Evolutionary conservation across 257 asterid genomes (phyloP).

Genomic region (Lycium barbarum): DNA sequence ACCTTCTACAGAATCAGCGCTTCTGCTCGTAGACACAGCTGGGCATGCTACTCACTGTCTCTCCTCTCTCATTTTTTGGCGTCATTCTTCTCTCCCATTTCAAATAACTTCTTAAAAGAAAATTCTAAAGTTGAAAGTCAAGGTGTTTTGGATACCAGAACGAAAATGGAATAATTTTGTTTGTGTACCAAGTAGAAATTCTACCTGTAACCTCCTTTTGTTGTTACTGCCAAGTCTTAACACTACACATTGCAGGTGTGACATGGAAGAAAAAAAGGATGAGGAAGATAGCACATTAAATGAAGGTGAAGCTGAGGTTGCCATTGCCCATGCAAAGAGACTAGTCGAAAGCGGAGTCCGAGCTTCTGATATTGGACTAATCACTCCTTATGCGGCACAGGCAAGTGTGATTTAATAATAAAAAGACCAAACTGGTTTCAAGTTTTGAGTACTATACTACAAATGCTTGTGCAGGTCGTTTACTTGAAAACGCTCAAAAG

Average conservation of each 20-base stretch:
- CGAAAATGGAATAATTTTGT: conserved; percentile 9
- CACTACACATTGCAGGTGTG: conserved; percentile 62
- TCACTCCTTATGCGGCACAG: conserved; percentile 97
- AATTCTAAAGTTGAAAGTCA: conserved; percentile 1
- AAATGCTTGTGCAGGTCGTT: conserved; percentile 63
- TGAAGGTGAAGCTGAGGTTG: conserved; percentile 93
- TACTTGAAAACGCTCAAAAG: conserved; percentile 76
- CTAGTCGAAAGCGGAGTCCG: conserved; percentile 84
- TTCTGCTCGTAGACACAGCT: conserved; percentile 89
- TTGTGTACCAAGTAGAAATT: background rate
- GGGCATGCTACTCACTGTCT: conserved; percentile 60
- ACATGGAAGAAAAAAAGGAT: conserved; percentile 98
- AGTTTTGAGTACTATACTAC: background rate
- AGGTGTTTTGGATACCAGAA: background rate
- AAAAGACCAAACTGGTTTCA: conserved; percentile 2
- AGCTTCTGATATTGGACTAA: conserved; percentile 83
- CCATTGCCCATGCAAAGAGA: conserved; percentile 89
- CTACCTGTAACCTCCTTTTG: background rate
- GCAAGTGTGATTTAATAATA: conserved; percentile 38
- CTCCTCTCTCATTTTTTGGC: background rate
- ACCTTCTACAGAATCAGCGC: conserved; percentile 79
- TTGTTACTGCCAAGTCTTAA: conserved; percentile 15
- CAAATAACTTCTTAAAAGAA: background rate
- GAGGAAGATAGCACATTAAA: conserved; percentile 93
- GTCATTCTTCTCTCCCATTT: conserved; percentile 25